Percentiles rank a stretch among this genome's conserved stretches.
These are phyloP conservation scores for Lizonia empirigonia DNA, from an alignment of 2,329 filamentous ascomycete genomes.

Conservation along the genomic window DNA sequence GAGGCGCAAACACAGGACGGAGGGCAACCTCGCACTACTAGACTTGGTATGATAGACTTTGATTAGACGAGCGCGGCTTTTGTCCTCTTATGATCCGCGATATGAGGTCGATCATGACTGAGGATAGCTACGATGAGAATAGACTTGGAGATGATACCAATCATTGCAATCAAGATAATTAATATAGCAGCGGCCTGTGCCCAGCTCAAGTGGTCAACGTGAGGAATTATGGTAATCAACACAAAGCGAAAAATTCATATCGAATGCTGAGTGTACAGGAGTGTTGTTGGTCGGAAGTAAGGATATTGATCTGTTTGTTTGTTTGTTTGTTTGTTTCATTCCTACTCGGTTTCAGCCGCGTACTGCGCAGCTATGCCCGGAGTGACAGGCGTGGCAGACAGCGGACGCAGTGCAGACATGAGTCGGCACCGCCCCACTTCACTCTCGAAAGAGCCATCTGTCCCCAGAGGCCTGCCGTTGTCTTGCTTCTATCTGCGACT, in stretches of 20 bases:
- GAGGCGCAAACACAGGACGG: slow-evolving; percentile 15
- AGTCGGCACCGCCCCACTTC: too few relatives aligned
- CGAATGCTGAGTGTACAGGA: not conserved
- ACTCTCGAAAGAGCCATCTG: too few relatives aligned
- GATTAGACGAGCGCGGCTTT: slow-evolving; percentile 13
- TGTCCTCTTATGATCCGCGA: not conserved
- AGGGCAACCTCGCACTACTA: slow-evolving; percentile 7
- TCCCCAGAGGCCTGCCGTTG: too few relatives aligned
- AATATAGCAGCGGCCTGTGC: not conserved
- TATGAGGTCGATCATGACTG: slow-evolving; percentile 1
- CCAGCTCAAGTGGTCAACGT: not conserved
- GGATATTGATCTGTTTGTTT: not conserved
- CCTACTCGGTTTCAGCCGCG: too few relatives aligned
- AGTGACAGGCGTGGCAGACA: too few relatives aligned
- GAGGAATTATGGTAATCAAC: not conserved
- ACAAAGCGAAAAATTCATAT: not conserved
- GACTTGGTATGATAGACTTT: slow-evolving; percentile 9
- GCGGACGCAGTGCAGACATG: too few relatives aligned
- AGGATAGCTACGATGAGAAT: slow-evolving; percentile 1
- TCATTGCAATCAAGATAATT: not conserved
- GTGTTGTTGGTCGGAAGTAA: not conserved
- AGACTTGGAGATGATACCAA: not conserved
- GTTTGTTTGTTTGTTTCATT: too few relatives aligned
- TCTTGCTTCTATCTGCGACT: too few relatives aligned
- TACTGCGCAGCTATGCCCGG: too few relatives aligned